Evolutionary conservation across 2,329 filamentous ascomycete species (phyloP).

Genomic region (Claviceps sp.): DNA sequence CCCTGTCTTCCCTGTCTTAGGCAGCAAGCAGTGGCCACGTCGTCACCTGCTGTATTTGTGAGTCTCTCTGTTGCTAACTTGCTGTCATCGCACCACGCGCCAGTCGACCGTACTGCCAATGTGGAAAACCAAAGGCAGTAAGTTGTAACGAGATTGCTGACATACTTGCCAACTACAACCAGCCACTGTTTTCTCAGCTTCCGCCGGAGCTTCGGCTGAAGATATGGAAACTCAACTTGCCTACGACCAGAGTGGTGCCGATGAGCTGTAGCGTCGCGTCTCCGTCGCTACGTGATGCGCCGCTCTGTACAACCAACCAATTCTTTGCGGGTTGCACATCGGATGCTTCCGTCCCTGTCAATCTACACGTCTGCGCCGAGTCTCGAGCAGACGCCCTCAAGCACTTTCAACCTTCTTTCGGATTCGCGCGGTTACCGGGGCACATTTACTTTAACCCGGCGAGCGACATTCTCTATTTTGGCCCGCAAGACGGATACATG

Average conservation of each 20-base stretch:
- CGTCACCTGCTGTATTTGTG: conserved; percentile 4
- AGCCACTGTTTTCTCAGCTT: conserved; percentile 30
- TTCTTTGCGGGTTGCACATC: conserved; percentile 26
- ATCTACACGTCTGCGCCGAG: conserved; percentile 32
- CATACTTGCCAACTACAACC: neutral
- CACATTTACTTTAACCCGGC: conserved; percentile 28
- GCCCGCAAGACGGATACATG: conserved; percentile 29
- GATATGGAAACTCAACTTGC: conserved; percentile 33
- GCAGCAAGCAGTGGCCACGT: neutral
- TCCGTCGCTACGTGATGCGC: conserved; percentile 10
- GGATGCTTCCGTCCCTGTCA: conserved; percentile 26
- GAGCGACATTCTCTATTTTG: conserved; percentile 34
- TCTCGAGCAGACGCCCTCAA: conserved; percentile 30
- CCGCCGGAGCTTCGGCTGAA: conserved; percentile 33
- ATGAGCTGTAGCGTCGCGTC: conserved; percentile 25
- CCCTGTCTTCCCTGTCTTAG: neutral
- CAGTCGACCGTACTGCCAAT: neutral
- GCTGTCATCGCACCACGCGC: neutral
- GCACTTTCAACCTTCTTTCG: conserved; percentile 27
- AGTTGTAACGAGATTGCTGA: neutral
- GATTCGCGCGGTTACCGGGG: conserved; percentile 26
- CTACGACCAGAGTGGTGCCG: conserved; percentile 28
- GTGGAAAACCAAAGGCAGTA: neutral
- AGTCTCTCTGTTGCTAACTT: neutral
- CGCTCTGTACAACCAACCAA: conserved; percentile 6